A percentile compares a stretch with the other conserved stretches of the same genome.
These are phyloP conservation scores for Xerocomellus intermedius DNA, from an alignment of 768 basidiomycete species.

Conservation along the genomic window DNA sequence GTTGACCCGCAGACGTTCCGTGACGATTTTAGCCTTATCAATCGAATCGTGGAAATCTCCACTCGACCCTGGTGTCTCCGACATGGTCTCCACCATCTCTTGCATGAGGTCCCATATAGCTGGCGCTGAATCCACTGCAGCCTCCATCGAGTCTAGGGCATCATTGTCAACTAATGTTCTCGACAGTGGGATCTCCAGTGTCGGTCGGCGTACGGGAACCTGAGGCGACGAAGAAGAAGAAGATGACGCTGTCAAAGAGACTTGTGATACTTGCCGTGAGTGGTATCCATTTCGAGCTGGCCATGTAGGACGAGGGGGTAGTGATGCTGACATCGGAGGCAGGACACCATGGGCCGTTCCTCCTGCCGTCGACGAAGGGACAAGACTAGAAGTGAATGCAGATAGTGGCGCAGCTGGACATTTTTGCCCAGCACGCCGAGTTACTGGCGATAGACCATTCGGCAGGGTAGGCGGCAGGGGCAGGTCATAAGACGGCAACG, in stretches of 20 bases:
- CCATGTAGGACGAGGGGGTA: conserved; percentile 12
- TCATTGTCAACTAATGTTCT: conserved; percentile 74
- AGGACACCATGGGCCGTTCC: conserved; percentile 4
- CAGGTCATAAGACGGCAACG: conserved; percentile 63
- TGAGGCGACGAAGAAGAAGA: conserved; percentile 37
- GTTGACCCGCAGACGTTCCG: conserved; percentile 57
- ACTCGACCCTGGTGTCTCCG: conserved; percentile 41
- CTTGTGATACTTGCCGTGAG: conserved; percentile 45
- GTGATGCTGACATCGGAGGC: conserved; percentile 10
- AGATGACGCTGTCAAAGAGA: conserved; percentile 40
- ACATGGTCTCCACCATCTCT: conserved; percentile 63
- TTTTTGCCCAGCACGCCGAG: conserved; percentile 52
- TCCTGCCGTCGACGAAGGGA: conserved; percentile 6
- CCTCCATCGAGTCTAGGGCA: conserved; percentile 73
- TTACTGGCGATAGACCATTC: conserved; percentile 27
- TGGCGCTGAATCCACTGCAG: conserved; percentile 76
- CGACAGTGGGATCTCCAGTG: conserved; percentile 52
- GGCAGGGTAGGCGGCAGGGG: conserved; percentile 29
- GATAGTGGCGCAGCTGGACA: conserved; percentile 40
- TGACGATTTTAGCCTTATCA: conserved; percentile 60
- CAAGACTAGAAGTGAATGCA: conserved; percentile 21
- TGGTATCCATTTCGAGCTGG: conserved; percentile 26
- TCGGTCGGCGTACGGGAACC: conserved; percentile 29
- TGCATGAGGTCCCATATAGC: conserved; percentile 81
- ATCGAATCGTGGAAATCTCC: conserved; percentile 54